Percentiles rank a stretch among this genome's conserved stretches.
phyloP scores from a whole-genome alignment of 2,329 filamentous ascomycete genomes.

The Cladosporium austrohemisphaericum region DNA sequence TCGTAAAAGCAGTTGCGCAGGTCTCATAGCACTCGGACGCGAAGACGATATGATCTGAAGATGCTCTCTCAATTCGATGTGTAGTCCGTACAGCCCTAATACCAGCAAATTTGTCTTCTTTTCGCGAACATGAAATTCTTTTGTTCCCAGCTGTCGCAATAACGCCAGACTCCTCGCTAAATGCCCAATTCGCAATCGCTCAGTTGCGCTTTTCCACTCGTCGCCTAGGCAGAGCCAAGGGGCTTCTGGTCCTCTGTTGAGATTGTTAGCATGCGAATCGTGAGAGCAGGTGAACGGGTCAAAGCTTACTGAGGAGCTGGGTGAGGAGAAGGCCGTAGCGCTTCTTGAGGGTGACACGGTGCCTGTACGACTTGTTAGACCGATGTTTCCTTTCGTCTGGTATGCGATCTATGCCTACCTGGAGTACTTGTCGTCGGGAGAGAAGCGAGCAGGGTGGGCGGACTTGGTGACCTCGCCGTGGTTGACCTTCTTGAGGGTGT shows the following conservation, averaged over 20 bases:
- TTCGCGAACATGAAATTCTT: constrained; percentile 6
- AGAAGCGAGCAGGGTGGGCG: constrained; percentile 93
- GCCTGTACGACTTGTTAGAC: constrained; percentile 48
- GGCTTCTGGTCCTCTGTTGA: constrained; percentile 42
- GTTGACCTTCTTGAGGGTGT: constrained; percentile 88
- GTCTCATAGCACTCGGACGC: too few species aligned
- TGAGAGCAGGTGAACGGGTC: neutral
- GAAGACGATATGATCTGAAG: too few species aligned
- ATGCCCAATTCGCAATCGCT: constrained; percentile 11
- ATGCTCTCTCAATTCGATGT: too few species aligned
- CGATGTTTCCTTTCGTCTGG: neutral
- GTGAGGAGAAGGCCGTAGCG: constrained; percentile 84
- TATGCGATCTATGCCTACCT: constrained; percentile 43
- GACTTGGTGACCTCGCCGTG: constrained; percentile 87
- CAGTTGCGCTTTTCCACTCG: constrained; percentile 1
- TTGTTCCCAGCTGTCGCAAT: constrained; percentile 6
- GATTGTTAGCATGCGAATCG: constrained; percentile 4
- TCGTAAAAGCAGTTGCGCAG: too few species aligned
- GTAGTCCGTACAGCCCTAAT: constrained; percentile 6
- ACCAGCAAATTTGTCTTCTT: neutral
- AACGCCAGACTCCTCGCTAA: constrained; percentile 29
- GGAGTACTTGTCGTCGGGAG: constrained; percentile 97
- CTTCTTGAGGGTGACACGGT: constrained; percentile 92
- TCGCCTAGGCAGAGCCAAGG: constrained; percentile 37
- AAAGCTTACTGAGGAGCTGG: constrained; percentile 55